Percentiles rank a stretch among this genome's conserved stretches.
These are phyloP conservation scores for Dactylis glomerata DNA, from an alignment of 176 grass and related monocot species.

Conservation along the genomic window DNA sequence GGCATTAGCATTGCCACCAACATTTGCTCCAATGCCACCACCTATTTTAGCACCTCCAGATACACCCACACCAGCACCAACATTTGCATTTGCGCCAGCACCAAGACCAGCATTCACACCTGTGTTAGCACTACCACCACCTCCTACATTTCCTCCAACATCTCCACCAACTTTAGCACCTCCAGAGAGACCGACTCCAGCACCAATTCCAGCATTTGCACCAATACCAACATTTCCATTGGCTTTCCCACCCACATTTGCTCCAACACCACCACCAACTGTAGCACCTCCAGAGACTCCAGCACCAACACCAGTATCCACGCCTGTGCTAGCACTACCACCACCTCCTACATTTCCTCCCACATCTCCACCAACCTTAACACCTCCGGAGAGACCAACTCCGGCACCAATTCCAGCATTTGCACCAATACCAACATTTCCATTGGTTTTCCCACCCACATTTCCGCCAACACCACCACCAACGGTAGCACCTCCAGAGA, in stretches of 20 bases:
- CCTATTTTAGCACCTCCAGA: background rate
- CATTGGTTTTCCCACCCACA: no score
- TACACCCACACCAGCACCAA: background rate
- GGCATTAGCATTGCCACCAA: background rate
- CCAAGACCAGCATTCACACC: background rate
- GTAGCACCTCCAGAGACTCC: background rate
- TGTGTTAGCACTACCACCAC: background rate
- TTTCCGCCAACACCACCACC: background rate
- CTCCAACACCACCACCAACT: background rate
- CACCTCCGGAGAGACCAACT: background rate
- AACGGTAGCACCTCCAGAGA: background rate
- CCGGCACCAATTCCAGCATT: background rate
- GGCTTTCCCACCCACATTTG: background rate
- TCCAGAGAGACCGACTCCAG: background rate
- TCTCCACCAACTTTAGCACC: background rate
- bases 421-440: background rate
- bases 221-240: background rate
- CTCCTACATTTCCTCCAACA: background rate
- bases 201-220: background rate
- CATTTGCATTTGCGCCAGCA: background rate
- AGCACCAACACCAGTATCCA: no score
- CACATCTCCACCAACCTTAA: background rate
- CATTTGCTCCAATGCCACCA: background rate
- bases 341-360: background rate
- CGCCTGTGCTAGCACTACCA: background rate